Evolutionary conservation across 2,329 filamentous ascomycete genomes (phyloP).

Genomic region (Colletotrichum sidae): DNA sequence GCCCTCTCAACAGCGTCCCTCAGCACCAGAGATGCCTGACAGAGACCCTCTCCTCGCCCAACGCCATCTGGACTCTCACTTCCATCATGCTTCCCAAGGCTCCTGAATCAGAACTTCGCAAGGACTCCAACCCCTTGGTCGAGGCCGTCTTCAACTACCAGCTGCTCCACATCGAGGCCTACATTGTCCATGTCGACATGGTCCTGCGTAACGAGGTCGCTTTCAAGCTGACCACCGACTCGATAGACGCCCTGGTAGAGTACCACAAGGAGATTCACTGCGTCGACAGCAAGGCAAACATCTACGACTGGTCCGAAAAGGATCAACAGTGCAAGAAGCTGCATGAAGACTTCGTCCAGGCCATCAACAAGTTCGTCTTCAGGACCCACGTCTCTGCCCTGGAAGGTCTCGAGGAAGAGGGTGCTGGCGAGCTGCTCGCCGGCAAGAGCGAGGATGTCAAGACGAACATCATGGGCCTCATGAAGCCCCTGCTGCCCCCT

Average conservation of each 20-base stretch:
- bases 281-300: conserved; percentile 87
- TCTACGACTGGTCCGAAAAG: conserved; percentile 97
- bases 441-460: conserved; percentile 96
- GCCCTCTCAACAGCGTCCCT: conserved; percentile 94
- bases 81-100: conserved; percentile 94
- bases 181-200: conserved; percentile 99
- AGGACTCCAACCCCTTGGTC: conserved; percentile 83
- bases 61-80: conserved; percentile 94
- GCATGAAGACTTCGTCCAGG: conserved; percentile 95
- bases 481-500: conserved; percentile 87
- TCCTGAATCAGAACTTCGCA: conserved; percentile 84
- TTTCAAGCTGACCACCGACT: conserved; percentile 95
- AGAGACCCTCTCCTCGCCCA: conserved; percentile 88
- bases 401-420: conserved; percentile 96
- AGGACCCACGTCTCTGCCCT: conserved; percentile 88
- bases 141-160: conserved; percentile 94
- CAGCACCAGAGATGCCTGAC: conserved; percentile 97
- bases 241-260: conserved; percentile 92
- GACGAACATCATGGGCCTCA: conserved; percentile 83
- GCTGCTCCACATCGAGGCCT: conserved; percentile 93
- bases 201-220: conserved; percentile 97
- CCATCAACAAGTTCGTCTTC: conserved; percentile 97
- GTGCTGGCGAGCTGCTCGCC: conserved; percentile 90
- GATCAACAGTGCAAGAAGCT: conserved; percentile 96
- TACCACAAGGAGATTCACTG: conserved; percentile 98